Conservation (phyloP, 106 monocot genomes). For the Acorus gramineus region DNA sequence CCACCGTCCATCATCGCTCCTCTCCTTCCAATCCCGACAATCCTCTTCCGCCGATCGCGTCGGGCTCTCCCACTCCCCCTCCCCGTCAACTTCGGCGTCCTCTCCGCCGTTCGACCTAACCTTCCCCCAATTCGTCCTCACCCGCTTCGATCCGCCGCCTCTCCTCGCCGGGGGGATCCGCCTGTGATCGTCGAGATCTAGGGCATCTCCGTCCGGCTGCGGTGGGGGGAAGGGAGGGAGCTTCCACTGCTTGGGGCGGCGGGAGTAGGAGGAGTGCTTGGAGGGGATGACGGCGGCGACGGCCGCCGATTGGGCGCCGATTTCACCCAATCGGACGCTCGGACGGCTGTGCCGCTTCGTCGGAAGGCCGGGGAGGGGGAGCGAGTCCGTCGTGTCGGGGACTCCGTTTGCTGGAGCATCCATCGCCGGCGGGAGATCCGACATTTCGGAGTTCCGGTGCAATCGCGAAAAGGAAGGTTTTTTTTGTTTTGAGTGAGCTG, state of each 20-base stretch:
- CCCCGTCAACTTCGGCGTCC: constrained; percentile 10
- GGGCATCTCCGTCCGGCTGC: too few relatives aligned
- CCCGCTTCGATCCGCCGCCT: constrained; percentile 5
- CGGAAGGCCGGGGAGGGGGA: neutral
- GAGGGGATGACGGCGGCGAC: constrained; percentile 9
- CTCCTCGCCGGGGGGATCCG: neutral
- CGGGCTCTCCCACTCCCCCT: constrained; percentile 22
- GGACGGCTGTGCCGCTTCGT: constrained; percentile 77
- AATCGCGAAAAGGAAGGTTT: too few relatives aligned
- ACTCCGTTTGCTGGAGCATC: neutral
- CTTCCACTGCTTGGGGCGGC: constrained; percentile 18
- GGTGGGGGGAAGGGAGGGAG: neutral
- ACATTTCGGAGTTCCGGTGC: neutral
- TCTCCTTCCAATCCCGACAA: constrained; percentile 24
- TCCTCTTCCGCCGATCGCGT: constrained; percentile 18
- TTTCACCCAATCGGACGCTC: constrained; percentile 76
- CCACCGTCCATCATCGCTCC: constrained; percentile 7
- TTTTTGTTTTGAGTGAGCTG: too few relatives aligned
- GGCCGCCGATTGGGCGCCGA: constrained; percentile 21
- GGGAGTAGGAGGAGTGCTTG: constrained; percentile 3
- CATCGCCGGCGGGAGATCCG: neutral
- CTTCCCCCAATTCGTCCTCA: constrained; percentile 13
- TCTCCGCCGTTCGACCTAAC: constrained; percentile 16
- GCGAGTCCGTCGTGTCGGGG: neutral
- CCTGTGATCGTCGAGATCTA: neutral